Evolutionary conservation across 164 flowering plant genomes (phyloP), one percentile per base, ranked within the genome.

Genomic region (Vitis amurensis): DNA sequence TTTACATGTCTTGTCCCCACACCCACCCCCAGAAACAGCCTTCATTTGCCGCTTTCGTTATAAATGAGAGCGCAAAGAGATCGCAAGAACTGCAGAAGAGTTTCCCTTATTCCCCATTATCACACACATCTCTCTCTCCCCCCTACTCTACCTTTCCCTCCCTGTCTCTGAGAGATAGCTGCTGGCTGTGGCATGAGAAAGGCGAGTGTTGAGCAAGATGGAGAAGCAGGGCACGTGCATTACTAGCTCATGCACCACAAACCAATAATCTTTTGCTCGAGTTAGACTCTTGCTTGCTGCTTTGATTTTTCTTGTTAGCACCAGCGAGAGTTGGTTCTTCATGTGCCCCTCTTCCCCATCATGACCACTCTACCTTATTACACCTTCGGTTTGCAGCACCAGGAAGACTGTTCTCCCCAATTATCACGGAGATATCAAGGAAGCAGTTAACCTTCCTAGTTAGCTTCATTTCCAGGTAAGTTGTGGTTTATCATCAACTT

Each of bases 171-270:
- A 23, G 47, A 29, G 17, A 31, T n/a, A 66, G 48, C 37, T 64
- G 50, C 15, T 7, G 16, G 63, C 17, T 2, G 15, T 48, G 23
- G 37, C 19, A 65, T 52, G 61, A 60, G 59, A 50, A 75, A 79
- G 90, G 84, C 74, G 88, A 63, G 86, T 68, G 97, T 27, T 71
- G 91, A 78, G 86, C 94, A 83, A 73, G 98, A 91, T 93, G 98
- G 98, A 91, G 96, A 93, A 91, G 98, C 94, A 87, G 97, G 94
- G 98, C 97, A 93, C 98, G 96, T 93, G 98, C 94, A 93, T 85
- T 83, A 72, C 91, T 80, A 81, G 70, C 91, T 85, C 84, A 69
- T 78, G 67, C 73, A 59, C 55, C 8, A 51, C 47, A 13, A 8
- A 49, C n/a, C 31, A 11, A 15, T 31, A 29, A 2, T 10, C 16